phyloP scores from a whole-genome alignment of 306 rosid genomes.

The Lathyrus aphaca region DNA sequence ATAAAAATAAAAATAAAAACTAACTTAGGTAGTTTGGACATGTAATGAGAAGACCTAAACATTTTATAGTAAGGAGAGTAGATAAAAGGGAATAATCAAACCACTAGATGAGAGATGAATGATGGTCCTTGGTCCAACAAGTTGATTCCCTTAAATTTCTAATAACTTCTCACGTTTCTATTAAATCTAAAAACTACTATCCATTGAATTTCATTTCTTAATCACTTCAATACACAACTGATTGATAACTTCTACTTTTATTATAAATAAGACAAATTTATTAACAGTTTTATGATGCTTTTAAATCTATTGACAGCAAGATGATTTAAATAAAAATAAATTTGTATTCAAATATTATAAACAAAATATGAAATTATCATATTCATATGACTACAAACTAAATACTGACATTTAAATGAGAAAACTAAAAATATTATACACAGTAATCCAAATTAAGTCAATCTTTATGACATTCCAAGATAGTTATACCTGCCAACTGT shows the following conservation, averaged over 20 bases:
- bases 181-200: too few relatives aligned
- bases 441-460: slow-evolving; percentile 21
- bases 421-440: background rate
- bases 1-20: too few relatives aligned
- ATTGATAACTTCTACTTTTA: background rate
- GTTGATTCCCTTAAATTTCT: background rate
- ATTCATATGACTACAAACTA: background rate
- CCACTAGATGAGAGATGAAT: background rate
- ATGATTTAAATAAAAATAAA: slow-evolving; percentile 11
- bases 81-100: too few relatives aligned
- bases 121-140: background rate
- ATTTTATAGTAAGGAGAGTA: too few relatives aligned
- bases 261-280: background rate
- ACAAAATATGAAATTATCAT: slow-evolving; percentile 7
- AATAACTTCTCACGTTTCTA: background rate
- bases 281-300: background rate
- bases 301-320: background rate
- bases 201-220: background rate
- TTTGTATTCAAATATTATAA: background rate
- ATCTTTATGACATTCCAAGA: background rate
- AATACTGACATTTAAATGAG: slow-evolving; percentile 20
- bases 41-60: too few relatives aligned
- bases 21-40: too few relatives aligned
- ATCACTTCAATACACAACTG: background rate
- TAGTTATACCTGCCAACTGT: slow-evolving; percentile 75